phyloP scores from a whole-genome alignment of 148 eudicot genomes.

The Tetragonia tetragonoides region DNA sequence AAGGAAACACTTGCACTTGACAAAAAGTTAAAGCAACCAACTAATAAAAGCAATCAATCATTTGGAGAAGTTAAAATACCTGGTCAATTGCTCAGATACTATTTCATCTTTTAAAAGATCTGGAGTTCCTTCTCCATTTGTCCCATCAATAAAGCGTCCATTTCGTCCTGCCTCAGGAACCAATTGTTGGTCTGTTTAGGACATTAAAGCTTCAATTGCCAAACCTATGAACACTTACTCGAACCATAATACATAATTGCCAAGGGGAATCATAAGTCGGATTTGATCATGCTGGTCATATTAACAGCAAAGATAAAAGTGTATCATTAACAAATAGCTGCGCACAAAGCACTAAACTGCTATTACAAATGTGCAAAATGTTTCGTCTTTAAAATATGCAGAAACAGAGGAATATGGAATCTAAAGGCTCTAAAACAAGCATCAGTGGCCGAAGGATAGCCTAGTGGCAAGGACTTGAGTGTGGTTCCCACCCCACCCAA shows the following conservation, averaged over 20 bases:
- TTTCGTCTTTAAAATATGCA: not conserved
- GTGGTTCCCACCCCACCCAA: too few species aligned
- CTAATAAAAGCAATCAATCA: not conserved
- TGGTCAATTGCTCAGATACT: slow-evolving; percentile 93
- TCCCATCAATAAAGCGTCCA: slow-evolving; percentile 30
- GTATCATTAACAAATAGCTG: not conserved
- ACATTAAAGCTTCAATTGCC: not conserved
- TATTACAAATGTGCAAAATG: not conserved
- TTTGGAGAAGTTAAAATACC: slow-evolving; percentile 37
- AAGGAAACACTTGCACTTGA: not conserved
- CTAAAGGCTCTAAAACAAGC: not conserved
- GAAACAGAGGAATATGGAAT: not conserved
- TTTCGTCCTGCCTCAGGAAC: slow-evolving; percentile 22
- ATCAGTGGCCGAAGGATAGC: too few species aligned
- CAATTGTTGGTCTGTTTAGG: slow-evolving; percentile 30
- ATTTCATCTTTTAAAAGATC: slow-evolving; percentile 78
- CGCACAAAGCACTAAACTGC: not conserved
- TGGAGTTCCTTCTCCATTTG: slow-evolving; percentile 27
- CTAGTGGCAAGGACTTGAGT: too few species aligned
- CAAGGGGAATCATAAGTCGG: too few species aligned
- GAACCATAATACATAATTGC: not conserved
- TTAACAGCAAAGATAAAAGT: not conserved
- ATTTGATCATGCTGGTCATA: not conserved
- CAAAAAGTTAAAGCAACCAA: not conserved
- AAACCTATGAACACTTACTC: not conserved